Conservation (phyloP, 148 eudicot genomes). For the Camellia japonica region DNA sequence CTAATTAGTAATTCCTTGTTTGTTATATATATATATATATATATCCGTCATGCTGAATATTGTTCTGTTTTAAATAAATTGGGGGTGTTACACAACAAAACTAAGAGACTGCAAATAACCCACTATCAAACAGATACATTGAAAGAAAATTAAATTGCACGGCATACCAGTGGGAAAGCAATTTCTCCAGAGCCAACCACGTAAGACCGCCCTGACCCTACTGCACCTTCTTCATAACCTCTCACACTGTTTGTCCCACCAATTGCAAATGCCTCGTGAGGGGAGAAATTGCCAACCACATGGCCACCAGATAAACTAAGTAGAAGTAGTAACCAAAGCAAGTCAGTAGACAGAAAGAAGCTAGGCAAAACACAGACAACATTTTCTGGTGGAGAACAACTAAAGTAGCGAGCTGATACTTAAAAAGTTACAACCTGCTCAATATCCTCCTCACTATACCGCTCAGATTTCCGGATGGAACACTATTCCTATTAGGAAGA, state of each 20-base stretch:
- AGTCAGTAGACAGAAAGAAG: conserved; percentile 3
- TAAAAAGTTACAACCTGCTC: not conserved
- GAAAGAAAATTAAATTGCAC: not conserved
- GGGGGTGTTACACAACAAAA: not conserved
- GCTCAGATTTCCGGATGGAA: not conserved
- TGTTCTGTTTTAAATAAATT: too few relatives aligned
- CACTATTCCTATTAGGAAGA: conserved; percentile 2
- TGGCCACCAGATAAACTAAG: conserved; percentile 90
- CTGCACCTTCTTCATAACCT: conserved; percentile 98
- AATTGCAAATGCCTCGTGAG: conserved; percentile 96
- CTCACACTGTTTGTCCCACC: conserved; percentile 99
- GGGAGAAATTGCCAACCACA: conserved; percentile 90
- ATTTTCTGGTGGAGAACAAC: not conserved
- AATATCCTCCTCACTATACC: not conserved
- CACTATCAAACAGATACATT: not conserved
- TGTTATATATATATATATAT: too few relatives aligned
- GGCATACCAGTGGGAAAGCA: conserved; percentile 87
- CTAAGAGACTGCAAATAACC: not conserved
- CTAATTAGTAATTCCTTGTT: too few relatives aligned
- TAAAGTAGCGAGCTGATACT: not conserved
- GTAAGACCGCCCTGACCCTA: conserved; percentile 87
- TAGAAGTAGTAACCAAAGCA: not conserved
- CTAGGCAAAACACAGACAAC: not conserved
- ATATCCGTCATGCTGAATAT: too few relatives aligned
- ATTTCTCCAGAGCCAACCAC: conserved; percentile 92